phyloP scores from a whole-genome alignment of 805 yeast genomes.

The Nakazawaea ambrosiae region DNA sequence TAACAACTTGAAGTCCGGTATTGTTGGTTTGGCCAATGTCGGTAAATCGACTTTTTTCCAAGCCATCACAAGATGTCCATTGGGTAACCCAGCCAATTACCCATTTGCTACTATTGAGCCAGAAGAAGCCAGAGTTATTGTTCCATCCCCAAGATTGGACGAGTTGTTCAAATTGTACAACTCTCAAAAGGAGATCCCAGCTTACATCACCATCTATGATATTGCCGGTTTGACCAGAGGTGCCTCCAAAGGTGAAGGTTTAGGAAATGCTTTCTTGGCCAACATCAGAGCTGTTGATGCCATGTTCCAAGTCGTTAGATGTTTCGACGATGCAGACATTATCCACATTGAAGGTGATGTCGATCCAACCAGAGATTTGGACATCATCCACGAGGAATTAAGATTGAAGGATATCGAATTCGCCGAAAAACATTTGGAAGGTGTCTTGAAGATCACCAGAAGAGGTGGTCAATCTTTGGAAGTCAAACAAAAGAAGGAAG shows the following conservation, averaged over 20 bases:
- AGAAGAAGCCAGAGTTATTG: constrained; percentile 52
- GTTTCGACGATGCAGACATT: constrained; percentile 56
- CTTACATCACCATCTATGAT: constrained; percentile 53
- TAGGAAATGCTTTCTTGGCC: constrained; percentile 66
- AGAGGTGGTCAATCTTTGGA: constrained; percentile 62
- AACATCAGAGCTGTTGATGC: constrained; percentile 71
- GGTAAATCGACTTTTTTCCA: constrained; percentile 54
- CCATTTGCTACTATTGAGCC: constrained; percentile 78
- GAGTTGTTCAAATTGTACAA: constrained; percentile 38
- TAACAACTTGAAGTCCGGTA: constrained; percentile 39
- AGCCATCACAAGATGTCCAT: constrained; percentile 51
- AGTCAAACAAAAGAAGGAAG: constrained; percentile 58
- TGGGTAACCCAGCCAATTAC: constrained; percentile 64
- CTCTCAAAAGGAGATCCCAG: constrained; percentile 45
- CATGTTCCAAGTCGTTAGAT: constrained; percentile 60
- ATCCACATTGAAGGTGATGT: constrained; percentile 60
- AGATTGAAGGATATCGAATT: constrained; percentile 61
- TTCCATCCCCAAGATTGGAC: constrained; percentile 44
- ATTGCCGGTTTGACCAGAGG: constrained; percentile 68
- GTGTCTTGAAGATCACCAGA: constrained; percentile 47
- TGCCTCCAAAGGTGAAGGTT: constrained; percentile 58
- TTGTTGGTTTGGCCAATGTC: constrained; percentile 62
- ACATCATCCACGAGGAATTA: constrained; percentile 58
- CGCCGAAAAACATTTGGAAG: constrained; percentile 64
- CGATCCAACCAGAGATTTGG: constrained; percentile 57